These are phyloP conservation scores for Dillenia suffruticosa DNA, from an alignment of 164 flowering plant genomes.

Conservation along the genomic window DNA sequence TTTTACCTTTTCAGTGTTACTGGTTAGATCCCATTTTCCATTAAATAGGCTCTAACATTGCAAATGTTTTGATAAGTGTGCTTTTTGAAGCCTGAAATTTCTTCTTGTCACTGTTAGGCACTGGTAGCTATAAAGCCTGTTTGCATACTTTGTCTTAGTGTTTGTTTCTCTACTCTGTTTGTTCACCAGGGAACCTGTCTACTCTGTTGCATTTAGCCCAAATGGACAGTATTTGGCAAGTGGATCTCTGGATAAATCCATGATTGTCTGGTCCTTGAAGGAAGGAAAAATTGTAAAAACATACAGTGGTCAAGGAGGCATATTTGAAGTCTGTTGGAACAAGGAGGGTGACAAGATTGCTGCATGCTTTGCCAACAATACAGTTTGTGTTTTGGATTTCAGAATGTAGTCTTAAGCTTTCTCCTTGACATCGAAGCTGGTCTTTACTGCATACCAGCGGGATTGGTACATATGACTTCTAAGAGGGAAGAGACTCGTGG, in stretches of 20 bases:
- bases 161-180: background rate
- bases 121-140: background rate
- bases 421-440: too few species aligned
- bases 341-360: slow-evolving; percentile 90
- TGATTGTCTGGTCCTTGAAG: slow-evolving; percentile 84
- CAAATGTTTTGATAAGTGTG: too few species aligned
- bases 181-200: slow-evolving; percentile 74
- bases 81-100: too few species aligned
- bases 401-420: slow-evolving; percentile 40
- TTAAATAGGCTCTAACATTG: too few species aligned
- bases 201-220: slow-evolving; percentile 94
- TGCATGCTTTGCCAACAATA: slow-evolving; percentile 81
- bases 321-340: slow-evolving; percentile 97
- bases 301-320: slow-evolving; percentile 77
- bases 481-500: too few species aligned
- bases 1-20: too few species aligned
- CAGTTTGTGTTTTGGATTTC: slow-evolving; percentile 82
- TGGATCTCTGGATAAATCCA: slow-evolving; percentile 78
- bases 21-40: too few species aligned
- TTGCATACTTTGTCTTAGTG: background rate
- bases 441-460: too few species aligned
- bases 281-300: slow-evolving; percentile 83
- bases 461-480: too few species aligned
- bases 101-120: too few species aligned
- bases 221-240: slow-evolving; percentile 85